A percentile compares a stretch with the other conserved stretches of the same genome.
Evolutionary conservation across 371 early-diverging fungal genomes (phyloP).

Genomic region (Haplosporangium sp.): DNA sequence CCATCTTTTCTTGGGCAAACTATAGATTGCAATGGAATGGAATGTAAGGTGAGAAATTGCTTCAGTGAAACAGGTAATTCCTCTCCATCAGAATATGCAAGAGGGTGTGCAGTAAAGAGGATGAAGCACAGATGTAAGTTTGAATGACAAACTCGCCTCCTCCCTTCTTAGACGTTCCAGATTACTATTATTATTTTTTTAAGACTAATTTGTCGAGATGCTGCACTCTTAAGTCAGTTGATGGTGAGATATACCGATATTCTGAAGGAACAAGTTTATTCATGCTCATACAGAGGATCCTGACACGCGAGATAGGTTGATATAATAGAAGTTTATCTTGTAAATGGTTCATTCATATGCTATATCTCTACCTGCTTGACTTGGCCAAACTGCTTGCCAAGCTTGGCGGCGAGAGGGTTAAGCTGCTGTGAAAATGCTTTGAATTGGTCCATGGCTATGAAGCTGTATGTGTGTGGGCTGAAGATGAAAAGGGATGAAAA

Average conservation of each 20-base stretch:
- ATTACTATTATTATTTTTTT: too few relatives aligned
- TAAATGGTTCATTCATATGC: not conserved
- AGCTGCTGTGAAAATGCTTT: conserved; percentile 71
- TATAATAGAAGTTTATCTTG: not conserved
- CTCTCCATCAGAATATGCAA: too few relatives aligned
- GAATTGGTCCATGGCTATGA: conserved; percentile 69
- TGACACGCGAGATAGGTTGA: not conserved
- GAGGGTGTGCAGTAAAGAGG: too few relatives aligned
- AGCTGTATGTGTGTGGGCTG: conserved; percentile 1
- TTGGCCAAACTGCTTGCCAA: conserved; percentile 82
- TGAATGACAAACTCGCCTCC: too few relatives aligned
- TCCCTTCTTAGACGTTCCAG: too few relatives aligned
- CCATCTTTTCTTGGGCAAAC: conserved; percentile 92
- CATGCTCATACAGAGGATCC: too few relatives aligned
- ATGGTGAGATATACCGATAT: too few relatives aligned
- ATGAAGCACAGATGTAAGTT: too few relatives aligned
- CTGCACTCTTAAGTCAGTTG: too few relatives aligned
- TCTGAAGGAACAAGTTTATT: too few relatives aligned
- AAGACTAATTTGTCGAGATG: too few relatives aligned
- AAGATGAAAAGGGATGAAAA: conserved; percentile 2
- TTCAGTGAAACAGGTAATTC: not conserved
- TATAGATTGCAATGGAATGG: conserved; percentile 44
- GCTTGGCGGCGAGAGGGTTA: conserved; percentile 79
- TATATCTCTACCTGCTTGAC: conserved; percentile 76
- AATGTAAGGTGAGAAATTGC: conserved; percentile 5